Evolutionary conservation across 2,329 filamentous ascomycete species (phyloP), one percentile per base, ranked within the genome.

Genomic region (Gnomoniopsis smithogilvyi): DNA sequence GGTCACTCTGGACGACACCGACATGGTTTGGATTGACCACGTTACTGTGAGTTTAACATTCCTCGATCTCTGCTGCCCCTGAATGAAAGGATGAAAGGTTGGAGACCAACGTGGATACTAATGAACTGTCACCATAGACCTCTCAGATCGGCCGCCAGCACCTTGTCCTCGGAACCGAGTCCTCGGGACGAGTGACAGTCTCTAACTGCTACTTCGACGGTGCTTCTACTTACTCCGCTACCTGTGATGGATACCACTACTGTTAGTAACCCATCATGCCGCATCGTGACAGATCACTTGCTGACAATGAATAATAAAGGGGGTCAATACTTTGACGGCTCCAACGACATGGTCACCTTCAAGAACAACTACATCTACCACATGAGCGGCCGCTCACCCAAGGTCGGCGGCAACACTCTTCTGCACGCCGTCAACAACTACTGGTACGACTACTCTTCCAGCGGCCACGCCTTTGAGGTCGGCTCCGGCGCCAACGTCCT

Each of bases 401-500:
- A 86, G 74, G 74, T 86, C 22, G 76, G 75, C 21, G 81, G 81
- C 69, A 83, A 83, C 57, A 76, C 84, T 54, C 72, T 76, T 17
- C 71, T 86, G 56, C 84, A 87, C 71, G 80, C 80, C 48, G 80
- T 84, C 69, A 86, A 85, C 80, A 86, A 86, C 77, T 84, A 81
- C 78, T 85, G 77, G 74, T 76, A 82, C 68, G 75, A 78, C 66
- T 80, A 79, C 71, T 48, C 24, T 3, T 36, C 19, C 8, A 68
- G 70, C 30, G 78, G 79, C 56, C 84, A 86, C 71, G 79, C 81
- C 19, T 85, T 86, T 68, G 84, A 84, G 71, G 70, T 77, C 54
- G 73, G 74, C 56, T 50, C 67, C 4, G 76, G 76, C 38, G 73
- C 66, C 57, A 74, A 73, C 64, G 76, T 83, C 52, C 73, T 86